Percentiles rank a stretch among this genome's conserved stretches.
phyloP scores from a whole-genome alignment of 2,329 filamentous ascomycete species.

The Colletotrichum plurivorum region DNA sequence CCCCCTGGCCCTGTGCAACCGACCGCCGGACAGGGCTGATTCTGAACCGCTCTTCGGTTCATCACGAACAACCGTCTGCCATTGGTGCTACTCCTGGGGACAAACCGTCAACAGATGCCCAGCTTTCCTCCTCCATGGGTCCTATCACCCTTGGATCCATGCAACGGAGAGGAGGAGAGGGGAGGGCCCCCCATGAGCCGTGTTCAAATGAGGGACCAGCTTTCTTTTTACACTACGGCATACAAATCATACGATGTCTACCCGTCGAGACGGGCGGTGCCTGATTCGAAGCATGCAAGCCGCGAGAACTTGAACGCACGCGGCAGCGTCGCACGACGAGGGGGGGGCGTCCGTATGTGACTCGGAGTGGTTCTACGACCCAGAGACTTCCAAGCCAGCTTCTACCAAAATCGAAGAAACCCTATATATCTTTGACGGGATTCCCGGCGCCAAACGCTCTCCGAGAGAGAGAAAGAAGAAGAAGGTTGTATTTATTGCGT shows the following conservation, averaged over 20 bases:
- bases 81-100: conserved; percentile 15
- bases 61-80: conserved; percentile 20
- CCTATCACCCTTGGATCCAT: conserved; percentile 23
- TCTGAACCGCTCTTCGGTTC: conserved; percentile 25
- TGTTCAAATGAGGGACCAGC: conserved; percentile 28
- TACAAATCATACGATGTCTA: conserved; percentile 38
- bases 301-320: conserved; percentile 17
- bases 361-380: conserved; percentile 10
- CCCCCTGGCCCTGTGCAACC: conserved; percentile 13
- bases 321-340: conserved; percentile 13
- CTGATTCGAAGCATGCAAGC: conserved; percentile 12
- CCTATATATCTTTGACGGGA: conserved; percentile 33
- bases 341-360: conserved; percentile 5
- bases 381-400: background rate
- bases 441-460: conserved; percentile 7
- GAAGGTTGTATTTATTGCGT: conserved; percentile 2
- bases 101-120: background rate
- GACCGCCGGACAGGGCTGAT: conserved; percentile 28
- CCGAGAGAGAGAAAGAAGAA: background rate
- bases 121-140: conserved; percentile 14
- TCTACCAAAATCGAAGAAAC: background rate
- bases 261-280: conserved; percentile 30
- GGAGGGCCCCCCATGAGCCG: conserved; percentile 13
- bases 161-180: background rate
- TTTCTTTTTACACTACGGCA: conserved; percentile 32